Conservation (phyloP, 495 filamentous ascomycete species). For the Podospora fimiseda region DNA sequence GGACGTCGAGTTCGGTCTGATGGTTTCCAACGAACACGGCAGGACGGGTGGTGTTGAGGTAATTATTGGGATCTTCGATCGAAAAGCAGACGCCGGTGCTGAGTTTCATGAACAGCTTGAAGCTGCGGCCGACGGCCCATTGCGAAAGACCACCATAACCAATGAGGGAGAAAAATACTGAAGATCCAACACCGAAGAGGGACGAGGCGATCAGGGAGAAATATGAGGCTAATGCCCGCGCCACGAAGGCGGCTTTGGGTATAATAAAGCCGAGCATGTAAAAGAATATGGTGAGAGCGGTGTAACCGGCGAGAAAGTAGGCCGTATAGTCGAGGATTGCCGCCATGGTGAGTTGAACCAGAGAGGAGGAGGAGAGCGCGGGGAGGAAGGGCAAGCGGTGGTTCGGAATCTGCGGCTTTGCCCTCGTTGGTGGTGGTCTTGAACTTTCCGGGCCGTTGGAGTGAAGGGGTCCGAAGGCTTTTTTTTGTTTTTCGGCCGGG, state of each 20-base stretch:
- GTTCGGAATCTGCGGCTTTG: slow-evolving; percentile 18
- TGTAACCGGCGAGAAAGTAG: slow-evolving; percentile 52
- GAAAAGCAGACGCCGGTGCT: slow-evolving; percentile 75
- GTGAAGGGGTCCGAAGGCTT: background rate
- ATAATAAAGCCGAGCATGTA: slow-evolving; percentile 49
- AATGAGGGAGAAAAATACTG: slow-evolving; percentile 60
- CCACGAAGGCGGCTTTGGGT: slow-evolving; percentile 58
- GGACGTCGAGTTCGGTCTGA: slow-evolving; percentile 89
- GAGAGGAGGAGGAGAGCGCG: slow-evolving; percentile 1
- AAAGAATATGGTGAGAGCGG: slow-evolving; percentile 52
- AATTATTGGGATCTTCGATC: slow-evolving; percentile 58
- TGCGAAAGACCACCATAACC: slow-evolving; percentile 73
- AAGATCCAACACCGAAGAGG: slow-evolving; percentile 69
- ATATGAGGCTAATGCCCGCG: slow-evolving; percentile 67
- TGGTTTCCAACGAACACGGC: slow-evolving; percentile 92
- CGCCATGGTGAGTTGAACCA: slow-evolving; percentile 16
- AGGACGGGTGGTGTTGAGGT: slow-evolving; percentile 61
- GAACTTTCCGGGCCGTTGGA: background rate
- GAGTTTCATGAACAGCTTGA: slow-evolving; percentile 72
- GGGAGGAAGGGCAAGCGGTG: slow-evolving; percentile 20
- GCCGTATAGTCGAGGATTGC: slow-evolving; percentile 35
- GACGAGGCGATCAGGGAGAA: slow-evolving; percentile 59
- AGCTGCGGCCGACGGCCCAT: slow-evolving; percentile 74
- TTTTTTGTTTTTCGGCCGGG: background rate
- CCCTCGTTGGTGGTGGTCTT: background rate